Percentiles rank a stretch among this genome's conserved stretches.
phyloP scores from a whole-genome alignment of 2,329 filamentous ascomycete species.

The Calonectria naviculata region DNA sequence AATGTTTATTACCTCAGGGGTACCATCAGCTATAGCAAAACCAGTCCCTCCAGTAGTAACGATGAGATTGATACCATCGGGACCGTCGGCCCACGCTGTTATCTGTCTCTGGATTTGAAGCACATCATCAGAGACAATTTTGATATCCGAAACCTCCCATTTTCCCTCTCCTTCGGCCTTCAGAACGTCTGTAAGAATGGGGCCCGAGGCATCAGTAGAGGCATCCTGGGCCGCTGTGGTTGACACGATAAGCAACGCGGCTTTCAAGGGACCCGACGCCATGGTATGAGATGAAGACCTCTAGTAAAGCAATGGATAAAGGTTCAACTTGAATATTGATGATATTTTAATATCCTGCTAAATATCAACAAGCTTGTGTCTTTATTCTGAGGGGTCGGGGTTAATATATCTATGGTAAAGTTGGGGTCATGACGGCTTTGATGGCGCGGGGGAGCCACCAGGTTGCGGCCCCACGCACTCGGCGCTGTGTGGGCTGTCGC shows the following conservation, averaged over 20 bases:
- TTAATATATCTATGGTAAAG: not conserved
- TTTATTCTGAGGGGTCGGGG: slow-evolving; percentile 4
- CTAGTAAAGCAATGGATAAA: not conserved
- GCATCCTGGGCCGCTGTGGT: slow-evolving; percentile 88
- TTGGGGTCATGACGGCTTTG: not conserved
- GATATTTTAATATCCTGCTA: not conserved
- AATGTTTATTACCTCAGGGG: slow-evolving; percentile 76
- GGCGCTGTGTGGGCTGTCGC: slow-evolving; percentile 29
- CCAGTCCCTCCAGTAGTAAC: slow-evolving; percentile 94
- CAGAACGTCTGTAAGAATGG: slow-evolving; percentile 76
- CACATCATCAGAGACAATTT: slow-evolving; percentile 84
- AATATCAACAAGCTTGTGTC: not conserved
- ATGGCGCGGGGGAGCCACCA: slow-evolving; percentile 31
- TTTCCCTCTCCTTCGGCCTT: slow-evolving; percentile 71
- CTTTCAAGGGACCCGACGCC: slow-evolving; percentile 64
- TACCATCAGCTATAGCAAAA: slow-evolving; percentile 86
- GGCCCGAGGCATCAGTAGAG: slow-evolving; percentile 79
- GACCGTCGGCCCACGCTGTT: slow-evolving; percentile 76
- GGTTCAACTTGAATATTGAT: not conserved
- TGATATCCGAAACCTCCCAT: slow-evolving; percentile 77
- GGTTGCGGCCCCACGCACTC: slow-evolving; percentile 35
- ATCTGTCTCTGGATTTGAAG: slow-evolving; percentile 81
- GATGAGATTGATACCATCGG: slow-evolving; percentile 76
- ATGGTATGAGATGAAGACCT: slow-evolving; percentile 28
- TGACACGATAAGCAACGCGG: slow-evolving; percentile 87